These are phyloP conservation scores for Entoloma clypeatum DNA, from an alignment of 1,284 basidiomycete species.

Conservation along the genomic window DNA sequence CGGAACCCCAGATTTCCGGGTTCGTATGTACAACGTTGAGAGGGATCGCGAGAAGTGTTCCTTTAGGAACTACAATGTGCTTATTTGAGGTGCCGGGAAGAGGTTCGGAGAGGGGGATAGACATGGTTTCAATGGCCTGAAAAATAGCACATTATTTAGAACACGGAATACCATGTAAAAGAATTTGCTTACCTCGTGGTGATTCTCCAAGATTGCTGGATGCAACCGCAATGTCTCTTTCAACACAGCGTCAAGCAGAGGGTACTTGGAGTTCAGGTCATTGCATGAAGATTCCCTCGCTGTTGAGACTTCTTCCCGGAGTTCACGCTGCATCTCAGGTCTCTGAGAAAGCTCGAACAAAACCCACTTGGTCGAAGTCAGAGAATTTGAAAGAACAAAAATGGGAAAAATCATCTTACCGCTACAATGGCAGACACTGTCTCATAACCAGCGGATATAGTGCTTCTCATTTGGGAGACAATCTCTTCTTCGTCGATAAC, in stretches of 20 bases:
- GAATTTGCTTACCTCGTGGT: conserved; percentile 42
- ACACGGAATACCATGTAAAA: background rate
- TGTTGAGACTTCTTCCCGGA: conserved; percentile 46
- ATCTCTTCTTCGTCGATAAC: conserved; percentile 46
- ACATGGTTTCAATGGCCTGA: conserved; percentile 45
- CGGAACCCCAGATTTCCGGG: conserved; percentile 50
- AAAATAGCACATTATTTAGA: background rate
- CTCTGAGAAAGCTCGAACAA: conserved; percentile 53
- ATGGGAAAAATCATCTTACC: conserved; percentile 31
- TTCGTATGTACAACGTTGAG: conserved; percentile 57
- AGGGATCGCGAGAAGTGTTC: conserved; percentile 50
- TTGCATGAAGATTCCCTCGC: conserved; percentile 47
- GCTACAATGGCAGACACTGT: conserved; percentile 52
- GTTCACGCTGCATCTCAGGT: conserved; percentile 39
- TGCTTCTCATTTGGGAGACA: conserved; percentile 54
- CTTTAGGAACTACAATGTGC: conserved; percentile 49
- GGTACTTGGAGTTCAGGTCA: conserved; percentile 42
- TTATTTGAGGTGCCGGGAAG: conserved; percentile 38
- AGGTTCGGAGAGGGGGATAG: conserved; percentile 47
- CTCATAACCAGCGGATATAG: conserved; percentile 63
- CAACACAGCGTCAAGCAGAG: conserved; percentile 51
- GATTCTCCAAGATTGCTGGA: conserved; percentile 56
- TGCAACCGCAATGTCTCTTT: conserved; percentile 58
- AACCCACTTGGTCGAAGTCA: conserved; percentile 41
- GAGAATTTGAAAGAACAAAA: conserved; percentile 2